Evolutionary conservation across 2,329 filamentous ascomycete genomes (phyloP).

Genomic region (Thermoascus crustaceus): DNA sequence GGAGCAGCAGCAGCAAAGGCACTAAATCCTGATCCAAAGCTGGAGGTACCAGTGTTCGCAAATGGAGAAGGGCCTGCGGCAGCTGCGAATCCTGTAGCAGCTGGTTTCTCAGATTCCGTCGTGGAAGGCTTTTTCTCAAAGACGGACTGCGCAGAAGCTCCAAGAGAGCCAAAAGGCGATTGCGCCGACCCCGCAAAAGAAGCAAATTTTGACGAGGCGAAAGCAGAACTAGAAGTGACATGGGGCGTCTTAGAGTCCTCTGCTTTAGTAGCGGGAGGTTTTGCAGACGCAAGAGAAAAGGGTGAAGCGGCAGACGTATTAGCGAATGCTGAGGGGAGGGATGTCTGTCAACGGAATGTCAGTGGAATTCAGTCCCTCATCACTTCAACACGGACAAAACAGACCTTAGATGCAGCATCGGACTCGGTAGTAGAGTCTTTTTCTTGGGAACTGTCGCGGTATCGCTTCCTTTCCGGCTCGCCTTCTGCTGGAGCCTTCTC

Average conservation of each 20-base stretch:
- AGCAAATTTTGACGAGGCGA: conserved; percentile 60
- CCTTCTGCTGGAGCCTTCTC: conserved; percentile 17
- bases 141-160: conserved; percentile 37
- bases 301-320: conserved; percentile 37
- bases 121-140: conserved; percentile 22
- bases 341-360: conserved; percentile 20
- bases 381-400: neutral
- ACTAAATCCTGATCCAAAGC: conserved; percentile 29
- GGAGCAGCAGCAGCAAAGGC: conserved; percentile 36
- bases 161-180: conserved; percentile 57
- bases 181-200: conserved; percentile 53
- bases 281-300: conserved; percentile 29
- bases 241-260: conserved; percentile 18
- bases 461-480: conserved; percentile 36
- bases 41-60: conserved; percentile 21
- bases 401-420: conserved; percentile 15
- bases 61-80: conserved; percentile 22
- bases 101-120: conserved; percentile 12
- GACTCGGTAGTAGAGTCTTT: conserved; percentile 16
- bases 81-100: conserved; percentile 23
- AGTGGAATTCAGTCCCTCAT: neutral
- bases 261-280: conserved; percentile 14
- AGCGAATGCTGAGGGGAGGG: conserved; percentile 33
- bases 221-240: conserved; percentile 52
- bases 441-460: conserved; percentile 36